phyloP scores from a whole-genome alignment of 2,329 filamentous ascomycete species.

The Coniochaeta prunicola region DNA sequence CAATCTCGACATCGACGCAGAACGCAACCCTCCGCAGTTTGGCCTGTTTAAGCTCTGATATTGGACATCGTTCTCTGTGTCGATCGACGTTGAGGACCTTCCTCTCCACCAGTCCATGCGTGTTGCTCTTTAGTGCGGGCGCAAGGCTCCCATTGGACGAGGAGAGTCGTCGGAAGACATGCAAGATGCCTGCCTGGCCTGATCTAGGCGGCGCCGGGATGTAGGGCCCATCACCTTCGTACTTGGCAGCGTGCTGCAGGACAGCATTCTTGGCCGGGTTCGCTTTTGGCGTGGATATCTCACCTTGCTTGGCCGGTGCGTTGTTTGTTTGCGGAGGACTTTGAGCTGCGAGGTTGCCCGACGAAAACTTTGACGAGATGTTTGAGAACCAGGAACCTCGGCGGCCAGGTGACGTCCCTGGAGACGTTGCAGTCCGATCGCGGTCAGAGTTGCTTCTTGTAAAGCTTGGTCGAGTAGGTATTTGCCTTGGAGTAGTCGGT shows the following conservation, averaged over 20 bases:
- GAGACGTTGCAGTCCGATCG: constrained; percentile 22
- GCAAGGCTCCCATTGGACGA: constrained; percentile 49
- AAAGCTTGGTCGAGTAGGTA: constrained; percentile 21
- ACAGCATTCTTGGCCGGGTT: constrained; percentile 50
- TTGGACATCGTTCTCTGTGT: constrained; percentile 68
- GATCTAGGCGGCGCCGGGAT: constrained; percentile 67
- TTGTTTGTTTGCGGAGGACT: constrained; percentile 25
- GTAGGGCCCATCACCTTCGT: constrained; percentile 58
- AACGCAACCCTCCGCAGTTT: constrained; percentile 88
- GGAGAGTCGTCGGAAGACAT: constrained; percentile 75
- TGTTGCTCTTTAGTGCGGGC: constrained; percentile 38
- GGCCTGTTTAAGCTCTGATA: constrained; percentile 70
- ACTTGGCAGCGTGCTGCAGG: constrained; percentile 46
- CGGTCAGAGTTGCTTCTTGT: constrained; percentile 21
- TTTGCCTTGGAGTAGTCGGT: constrained; percentile 16
- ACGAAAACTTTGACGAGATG: constrained; percentile 87
- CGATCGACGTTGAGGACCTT: constrained; percentile 79
- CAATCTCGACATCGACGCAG: constrained; percentile 95
- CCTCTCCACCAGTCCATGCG: constrained; percentile 70
- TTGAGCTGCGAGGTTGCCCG: constrained; percentile 21
- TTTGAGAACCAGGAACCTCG: constrained; percentile 90
- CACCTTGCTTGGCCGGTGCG: constrained; percentile 28
- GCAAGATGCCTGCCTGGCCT: constrained; percentile 65
- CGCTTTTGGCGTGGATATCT: constrained; percentile 40
- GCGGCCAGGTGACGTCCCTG: constrained; percentile 34